phyloP scores from a whole-genome alignment of 352 stramenopile species.

The Plasmopara halstedii region DNA sequence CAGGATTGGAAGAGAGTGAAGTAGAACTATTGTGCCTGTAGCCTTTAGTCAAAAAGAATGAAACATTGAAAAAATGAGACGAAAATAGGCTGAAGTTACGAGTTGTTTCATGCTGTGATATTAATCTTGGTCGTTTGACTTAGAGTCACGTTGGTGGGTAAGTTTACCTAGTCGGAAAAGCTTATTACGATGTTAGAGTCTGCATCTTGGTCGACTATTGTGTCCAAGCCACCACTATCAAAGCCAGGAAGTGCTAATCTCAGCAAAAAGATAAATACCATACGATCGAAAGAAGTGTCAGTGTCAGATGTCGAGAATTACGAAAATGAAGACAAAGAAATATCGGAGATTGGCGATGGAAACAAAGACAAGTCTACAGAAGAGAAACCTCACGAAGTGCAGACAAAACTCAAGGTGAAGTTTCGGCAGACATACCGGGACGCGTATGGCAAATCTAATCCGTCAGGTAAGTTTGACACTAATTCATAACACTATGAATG shows the following conservation, averaged over 20 bases:
- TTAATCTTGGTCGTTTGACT: background rate
- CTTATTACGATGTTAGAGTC: slow-evolving; percentile 7
- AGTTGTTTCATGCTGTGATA: background rate
- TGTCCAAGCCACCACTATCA: slow-evolving; percentile 9
- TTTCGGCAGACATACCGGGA: slow-evolving; percentile 9
- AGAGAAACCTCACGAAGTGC: slow-evolving; percentile 14
- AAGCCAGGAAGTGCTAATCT: slow-evolving; percentile 50
- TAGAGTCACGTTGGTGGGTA: slow-evolving; percentile 10
- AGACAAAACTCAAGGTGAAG: background rate
- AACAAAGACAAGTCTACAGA: slow-evolving; percentile 19
- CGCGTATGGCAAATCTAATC: slow-evolving; percentile 8
- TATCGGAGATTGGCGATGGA: slow-evolving; percentile 32
- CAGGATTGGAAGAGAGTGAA: too few relatives aligned
- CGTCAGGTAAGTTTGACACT: slow-evolving; percentile 9
- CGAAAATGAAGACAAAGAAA: slow-evolving; percentile 23
- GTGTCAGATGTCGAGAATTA: slow-evolving; percentile 17
- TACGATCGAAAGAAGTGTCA: slow-evolving; percentile 9
- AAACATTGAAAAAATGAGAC: too few relatives aligned
- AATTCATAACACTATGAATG: too few relatives aligned
- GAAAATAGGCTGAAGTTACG: too few relatives aligned
- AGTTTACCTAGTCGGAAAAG: slow-evolving; percentile 1
- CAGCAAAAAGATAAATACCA: slow-evolving; percentile 7
- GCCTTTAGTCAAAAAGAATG: background rate
- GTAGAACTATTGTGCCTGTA: background rate
- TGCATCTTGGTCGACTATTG: slow-evolving; percentile 13